Conservation (phyloP, 2,329 filamentous ascomycete species). For the Fusarium guadeloupense region DNA sequence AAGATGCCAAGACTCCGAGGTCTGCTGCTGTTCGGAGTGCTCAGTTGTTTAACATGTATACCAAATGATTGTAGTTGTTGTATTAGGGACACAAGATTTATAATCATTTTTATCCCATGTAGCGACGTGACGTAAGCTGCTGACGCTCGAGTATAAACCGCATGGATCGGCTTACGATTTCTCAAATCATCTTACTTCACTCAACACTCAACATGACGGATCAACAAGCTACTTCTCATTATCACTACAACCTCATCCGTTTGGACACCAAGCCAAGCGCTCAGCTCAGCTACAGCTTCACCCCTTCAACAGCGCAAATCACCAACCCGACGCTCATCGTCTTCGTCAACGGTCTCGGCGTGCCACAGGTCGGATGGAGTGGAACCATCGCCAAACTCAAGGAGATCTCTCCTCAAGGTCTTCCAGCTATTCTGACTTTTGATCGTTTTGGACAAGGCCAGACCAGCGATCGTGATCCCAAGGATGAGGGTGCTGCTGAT, state of each 20-base stretch:
- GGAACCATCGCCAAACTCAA: slow-evolving; percentile 12
- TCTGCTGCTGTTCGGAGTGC: too few species aligned
- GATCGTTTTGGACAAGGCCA: slow-evolving; percentile 67
- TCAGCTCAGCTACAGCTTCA: slow-evolving; percentile 31
- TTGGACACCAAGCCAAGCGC: slow-evolving; percentile 32
- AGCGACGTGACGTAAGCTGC: slow-evolving; percentile 21
- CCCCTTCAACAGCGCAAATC: not conserved
- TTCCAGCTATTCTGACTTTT: slow-evolving; percentile 60
- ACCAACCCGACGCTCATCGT: slow-evolving; percentile 19
- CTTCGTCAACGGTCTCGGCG: slow-evolving; percentile 38
- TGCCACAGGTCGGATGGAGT: slow-evolving; percentile 33
- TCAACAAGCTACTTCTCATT: fast-evolving
- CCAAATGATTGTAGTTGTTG: too few species aligned
- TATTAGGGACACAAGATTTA: too few species aligned
- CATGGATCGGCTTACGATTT: not conserved
- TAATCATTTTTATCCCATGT: not conserved
- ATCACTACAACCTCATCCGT: slow-evolving; percentile 6
- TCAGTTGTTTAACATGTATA: too few species aligned
- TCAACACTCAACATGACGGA: not conserved
- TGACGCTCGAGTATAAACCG: not conserved
- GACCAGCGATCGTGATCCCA: slow-evolving; percentile 55
- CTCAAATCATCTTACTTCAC: too few species aligned
- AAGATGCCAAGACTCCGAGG: too few species aligned
- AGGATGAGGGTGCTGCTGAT: slow-evolving; percentile 51
- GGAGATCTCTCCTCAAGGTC: not conserved